Evolutionary conservation across 768 basidiomycete species (phyloP).

Genomic region (Coprinopsis cinerea): DNA sequence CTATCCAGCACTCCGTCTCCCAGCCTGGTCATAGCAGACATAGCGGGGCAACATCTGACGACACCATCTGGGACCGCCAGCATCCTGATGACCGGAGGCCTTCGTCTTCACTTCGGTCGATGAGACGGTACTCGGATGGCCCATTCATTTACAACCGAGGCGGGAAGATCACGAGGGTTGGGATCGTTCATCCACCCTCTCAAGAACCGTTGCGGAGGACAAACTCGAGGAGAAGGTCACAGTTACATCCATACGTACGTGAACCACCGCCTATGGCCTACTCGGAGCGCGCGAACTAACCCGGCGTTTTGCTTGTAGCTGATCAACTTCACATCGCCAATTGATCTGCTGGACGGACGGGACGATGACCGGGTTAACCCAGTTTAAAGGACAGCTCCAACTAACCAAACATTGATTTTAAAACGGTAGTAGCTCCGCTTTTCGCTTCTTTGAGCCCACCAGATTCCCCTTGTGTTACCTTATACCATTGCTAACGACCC

Average conservation of each 20-base stretch:
- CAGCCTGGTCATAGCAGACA: slow-evolving; percentile 10
- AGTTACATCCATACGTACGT: slow-evolving; percentile 38
- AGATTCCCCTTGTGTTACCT: not conserved
- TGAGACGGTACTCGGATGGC: slow-evolving; percentile 26
- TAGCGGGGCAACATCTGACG: slow-evolving; percentile 2
- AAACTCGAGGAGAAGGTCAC: slow-evolving; percentile 13
- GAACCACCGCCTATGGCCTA: not conserved
- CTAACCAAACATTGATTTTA: not conserved
- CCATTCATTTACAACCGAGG: slow-evolving; percentile 24
- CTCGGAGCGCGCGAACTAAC: slow-evolving; percentile 4
- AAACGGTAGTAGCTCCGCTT: not conserved
- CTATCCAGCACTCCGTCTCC: slow-evolving; percentile 12
- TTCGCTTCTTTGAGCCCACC: not conserved
- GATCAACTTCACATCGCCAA: slow-evolving; percentile 39
- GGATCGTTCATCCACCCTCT: slow-evolving; percentile 9
- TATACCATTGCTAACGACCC: slow-evolving; percentile 5
- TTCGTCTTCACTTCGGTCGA: slow-evolving; percentile 7
- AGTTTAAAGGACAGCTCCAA: not conserved
- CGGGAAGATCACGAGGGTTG: slow-evolving; percentile 12
- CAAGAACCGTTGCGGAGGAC: slow-evolving; percentile 6
- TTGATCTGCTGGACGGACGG: slow-evolving; percentile 29
- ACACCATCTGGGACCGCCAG: slow-evolving; percentile 8
- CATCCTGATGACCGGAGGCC: slow-evolving; percentile 8
- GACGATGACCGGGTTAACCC: not conserved
- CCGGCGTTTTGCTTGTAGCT: slow-evolving; percentile 23